Percentiles rank a stretch among this genome's conserved stretches.
These are phyloP conservation scores for Fusarium veterinarium DNA, from an alignment of 2,329 filamentous ascomycete genomes.

Conservation along the genomic window DNA sequence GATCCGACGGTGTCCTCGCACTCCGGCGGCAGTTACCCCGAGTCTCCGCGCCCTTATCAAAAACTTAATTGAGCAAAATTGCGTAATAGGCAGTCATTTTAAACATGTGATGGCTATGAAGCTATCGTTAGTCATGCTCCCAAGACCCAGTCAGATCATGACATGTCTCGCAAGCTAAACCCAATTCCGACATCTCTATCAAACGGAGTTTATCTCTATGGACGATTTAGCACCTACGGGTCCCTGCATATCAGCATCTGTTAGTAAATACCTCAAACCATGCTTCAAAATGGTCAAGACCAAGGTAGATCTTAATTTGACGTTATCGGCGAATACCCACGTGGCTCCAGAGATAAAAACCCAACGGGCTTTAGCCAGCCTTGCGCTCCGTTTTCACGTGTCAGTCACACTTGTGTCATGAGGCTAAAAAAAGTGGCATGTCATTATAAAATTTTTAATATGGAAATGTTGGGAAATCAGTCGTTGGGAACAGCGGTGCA, in stretches of 20 bases:
- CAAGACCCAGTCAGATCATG: background rate
- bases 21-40: background rate
- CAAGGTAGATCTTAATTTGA: background rate
- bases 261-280: background rate
- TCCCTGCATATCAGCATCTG: background rate
- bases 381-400: background rate
- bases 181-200: background rate
- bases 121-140: background rate
- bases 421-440: background rate
- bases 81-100: background rate
- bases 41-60: background rate
- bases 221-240: background rate
- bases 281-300: rapidly evolving
- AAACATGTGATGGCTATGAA: background rate
- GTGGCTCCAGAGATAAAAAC: background rate
- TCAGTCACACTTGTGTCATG: background rate
- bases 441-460: background rate
- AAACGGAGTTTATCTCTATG: background rate
- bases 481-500: background rate
- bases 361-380: background rate
- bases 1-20: background rate
- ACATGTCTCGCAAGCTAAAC: background rate
- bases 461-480: background rate
- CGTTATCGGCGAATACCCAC: background rate
- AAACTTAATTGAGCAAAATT: background rate